Evolutionary conservation across 768 basidiomycete genomes (phyloP).

Genomic region (Chalciporus chontae): DNA sequence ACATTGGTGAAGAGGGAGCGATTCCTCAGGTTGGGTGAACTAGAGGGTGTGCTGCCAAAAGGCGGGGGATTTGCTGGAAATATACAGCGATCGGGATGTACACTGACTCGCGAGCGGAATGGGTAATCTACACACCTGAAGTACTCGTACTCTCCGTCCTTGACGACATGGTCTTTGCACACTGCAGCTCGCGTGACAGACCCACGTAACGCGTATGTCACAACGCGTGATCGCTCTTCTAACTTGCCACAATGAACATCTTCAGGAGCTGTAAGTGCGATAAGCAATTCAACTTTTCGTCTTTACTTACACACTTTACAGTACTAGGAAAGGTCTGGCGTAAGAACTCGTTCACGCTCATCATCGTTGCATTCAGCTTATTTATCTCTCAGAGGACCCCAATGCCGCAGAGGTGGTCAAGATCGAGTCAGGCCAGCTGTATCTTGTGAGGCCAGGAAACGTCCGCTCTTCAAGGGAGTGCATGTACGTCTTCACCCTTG

Average conservation of each 20-base stretch:
- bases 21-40: conserved; percentile 10
- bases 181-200: conserved; percentile 21
- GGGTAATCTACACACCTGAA: conserved; percentile 8
- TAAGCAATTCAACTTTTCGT: conserved; percentile 5
- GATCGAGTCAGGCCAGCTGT: conserved; percentile 88
- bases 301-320: conserved; percentile 32
- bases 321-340: conserved; percentile 95
- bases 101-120: neutral
- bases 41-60: conserved; percentile 4
- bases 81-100: neutral
- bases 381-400: conserved; percentile 67
- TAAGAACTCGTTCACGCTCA: conserved; percentile 42
- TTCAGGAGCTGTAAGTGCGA: conserved; percentile 67
- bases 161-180: neutral
- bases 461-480: conserved; percentile 92
- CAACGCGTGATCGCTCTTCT: conserved; percentile 16
- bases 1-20: conserved; percentile 15
- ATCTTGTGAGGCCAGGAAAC: conserved; percentile 86
- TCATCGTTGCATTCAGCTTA: conserved; percentile 21
- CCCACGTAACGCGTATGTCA: conserved; percentile 27
- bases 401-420: conserved; percentile 95
- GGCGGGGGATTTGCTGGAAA: conserved; percentile 4
- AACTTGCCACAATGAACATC: conserved; percentile 65
- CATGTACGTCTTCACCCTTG: conserved; percentile 61
- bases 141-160: conserved; percentile 8